phyloP scores from a whole-genome alignment of 345 rosid genomes.

The Hibiscus tridactylites region DNA sequence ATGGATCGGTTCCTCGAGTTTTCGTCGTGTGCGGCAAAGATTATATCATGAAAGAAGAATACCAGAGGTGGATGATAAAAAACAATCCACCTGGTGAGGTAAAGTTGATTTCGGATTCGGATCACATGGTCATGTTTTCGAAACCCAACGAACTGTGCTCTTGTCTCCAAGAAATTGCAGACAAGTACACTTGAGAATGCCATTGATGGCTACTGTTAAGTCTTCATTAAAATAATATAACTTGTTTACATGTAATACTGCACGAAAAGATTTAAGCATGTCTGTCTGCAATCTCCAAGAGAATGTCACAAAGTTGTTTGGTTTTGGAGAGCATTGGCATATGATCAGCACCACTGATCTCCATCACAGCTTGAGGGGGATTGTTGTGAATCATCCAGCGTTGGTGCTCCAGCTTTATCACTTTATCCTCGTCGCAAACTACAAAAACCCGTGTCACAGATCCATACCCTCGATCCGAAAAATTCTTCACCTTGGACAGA shows the following conservation, averaged over 20 bases:
- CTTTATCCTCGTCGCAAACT: constrained; percentile 17
- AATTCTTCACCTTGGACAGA: constrained; percentile 13
- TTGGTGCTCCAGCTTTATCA: constrained; percentile 6
- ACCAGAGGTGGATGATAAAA: constrained; percentile 31
- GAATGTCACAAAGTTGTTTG: constrained; percentile 19
- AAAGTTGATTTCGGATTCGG: constrained; percentile 25
- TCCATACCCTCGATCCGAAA: constrained; percentile 19
- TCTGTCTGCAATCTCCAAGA: constrained; percentile 18
- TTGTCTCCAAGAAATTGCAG: constrained; percentile 24
- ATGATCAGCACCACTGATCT: constrained; percentile 22
- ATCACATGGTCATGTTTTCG: constrained; percentile 40
- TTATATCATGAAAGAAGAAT: background rate
- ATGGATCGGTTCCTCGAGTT: constrained; percentile 20
- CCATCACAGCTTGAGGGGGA: constrained; percentile 15
- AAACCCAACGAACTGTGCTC: constrained; percentile 24
- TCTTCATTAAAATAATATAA: background rate
- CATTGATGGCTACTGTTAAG: background rate
- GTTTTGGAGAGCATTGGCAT: constrained; percentile 38
- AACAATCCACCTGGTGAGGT: constrained; percentile 25
- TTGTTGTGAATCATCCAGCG: constrained; percentile 27
- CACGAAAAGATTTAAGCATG: constrained; percentile 5
- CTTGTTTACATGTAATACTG: background rate
- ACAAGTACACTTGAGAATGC: background rate
- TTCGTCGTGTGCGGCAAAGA: constrained; percentile 28
- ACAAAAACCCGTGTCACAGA: constrained; percentile 16